phyloP scores from a whole-genome alignment of 805 yeast genomes.

The Tetrapisispora namnaoensis region DNA sequence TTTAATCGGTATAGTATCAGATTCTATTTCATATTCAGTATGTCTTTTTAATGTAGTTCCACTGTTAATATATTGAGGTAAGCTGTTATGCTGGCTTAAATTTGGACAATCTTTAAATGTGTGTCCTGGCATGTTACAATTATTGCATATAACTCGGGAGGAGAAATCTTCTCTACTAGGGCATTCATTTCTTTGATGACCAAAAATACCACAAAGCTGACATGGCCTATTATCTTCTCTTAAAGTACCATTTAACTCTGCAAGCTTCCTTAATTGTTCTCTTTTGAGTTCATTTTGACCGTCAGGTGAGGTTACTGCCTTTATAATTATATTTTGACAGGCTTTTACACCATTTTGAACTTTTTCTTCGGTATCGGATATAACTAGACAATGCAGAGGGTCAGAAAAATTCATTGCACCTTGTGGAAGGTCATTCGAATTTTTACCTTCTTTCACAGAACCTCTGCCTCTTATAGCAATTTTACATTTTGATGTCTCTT shows the following conservation, averaged over 20 bases:
- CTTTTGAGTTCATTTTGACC: constrained; percentile 89
- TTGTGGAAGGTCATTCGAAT: constrained; percentile 37
- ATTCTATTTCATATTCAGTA: background rate
- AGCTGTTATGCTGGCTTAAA: background rate
- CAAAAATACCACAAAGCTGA: constrained; percentile 53
- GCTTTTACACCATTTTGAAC: constrained; percentile 64
- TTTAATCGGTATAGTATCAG: background rate
- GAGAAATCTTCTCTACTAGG: constrained; percentile 44
- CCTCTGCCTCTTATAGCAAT: constrained; percentile 93
- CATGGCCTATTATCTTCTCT: constrained; percentile 69
- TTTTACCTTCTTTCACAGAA: constrained; percentile 86
- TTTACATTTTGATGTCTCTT: constrained; percentile 77
- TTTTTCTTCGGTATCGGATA: constrained; percentile 71
- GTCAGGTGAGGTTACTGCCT: constrained; percentile 81
- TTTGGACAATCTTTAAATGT: constrained; percentile 72
- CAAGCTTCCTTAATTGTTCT: constrained; percentile 83
- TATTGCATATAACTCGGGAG: constrained; percentile 54
- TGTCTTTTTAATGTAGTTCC: background rate
- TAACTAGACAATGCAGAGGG: constrained; percentile 79
- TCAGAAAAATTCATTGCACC: constrained; percentile 56
- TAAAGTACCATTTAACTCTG: constrained; percentile 87
- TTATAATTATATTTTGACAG: constrained; percentile 66
- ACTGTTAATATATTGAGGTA: background rate
- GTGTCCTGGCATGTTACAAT: constrained; percentile 80
- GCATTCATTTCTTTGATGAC: constrained; percentile 58